A percentile compares a stretch with the other conserved stretches of the same genome.
Conservation (phyloP, 2,329 filamentous ascomycete genomes). For the Claviceps citrina region DNA sequence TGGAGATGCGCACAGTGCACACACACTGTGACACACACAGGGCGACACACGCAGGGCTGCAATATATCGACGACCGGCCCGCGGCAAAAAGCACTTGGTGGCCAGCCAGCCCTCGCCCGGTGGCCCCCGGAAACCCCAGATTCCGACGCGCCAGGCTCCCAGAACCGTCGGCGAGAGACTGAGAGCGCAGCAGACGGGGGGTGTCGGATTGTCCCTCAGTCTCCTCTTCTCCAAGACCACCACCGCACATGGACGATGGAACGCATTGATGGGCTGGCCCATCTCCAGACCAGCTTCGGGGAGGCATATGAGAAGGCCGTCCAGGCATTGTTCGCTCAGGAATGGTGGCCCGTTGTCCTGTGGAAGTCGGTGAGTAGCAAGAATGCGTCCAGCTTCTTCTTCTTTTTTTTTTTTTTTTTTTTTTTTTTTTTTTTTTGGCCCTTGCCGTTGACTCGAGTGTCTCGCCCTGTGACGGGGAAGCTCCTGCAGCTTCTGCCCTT, state of each 20-base stretch:
- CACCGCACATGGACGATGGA: conserved; percentile 7
- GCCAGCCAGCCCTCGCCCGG: no score
- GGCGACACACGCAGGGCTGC: no score
- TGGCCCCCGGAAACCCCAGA: no score
- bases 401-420: not conserved
- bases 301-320: not conserved
- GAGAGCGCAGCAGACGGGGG: no score
- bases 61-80: no score
- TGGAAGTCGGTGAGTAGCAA: conserved; percentile 4
- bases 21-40: no score
- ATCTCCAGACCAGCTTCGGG: conserved; percentile 3
- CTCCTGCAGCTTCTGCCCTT: conserved; percentile 9
- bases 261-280: conserved; percentile 5
- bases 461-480: no score
- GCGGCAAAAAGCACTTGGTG: no score
- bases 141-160: no score
- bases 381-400: conserved; percentile 3
- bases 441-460: no score
- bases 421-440: not conserved
- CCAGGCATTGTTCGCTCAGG: conserved; percentile 1
- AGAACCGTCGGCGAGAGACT: no score
- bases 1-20: no score
- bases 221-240: not conserved
- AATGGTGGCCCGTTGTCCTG: conserved; percentile 1
- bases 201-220: not conserved